Evolutionary conservation across 164 flowering plant genomes (phyloP), one percentile per base, ranked within the genome.

Genomic region (Piper betle): DNA sequence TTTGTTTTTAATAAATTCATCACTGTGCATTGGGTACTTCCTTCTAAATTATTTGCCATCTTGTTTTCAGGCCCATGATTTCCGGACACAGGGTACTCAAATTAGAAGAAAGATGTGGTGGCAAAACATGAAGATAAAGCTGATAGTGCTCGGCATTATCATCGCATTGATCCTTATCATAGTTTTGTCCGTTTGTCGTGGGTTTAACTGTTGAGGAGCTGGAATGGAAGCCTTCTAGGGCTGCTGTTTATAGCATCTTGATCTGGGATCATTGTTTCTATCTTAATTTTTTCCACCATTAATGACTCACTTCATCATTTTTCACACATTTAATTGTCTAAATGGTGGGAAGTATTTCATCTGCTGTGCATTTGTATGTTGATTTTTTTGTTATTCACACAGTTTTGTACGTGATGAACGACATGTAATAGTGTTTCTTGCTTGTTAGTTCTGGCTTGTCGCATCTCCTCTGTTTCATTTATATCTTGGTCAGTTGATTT

Each of bases 41-140:
- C n/a, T n/a, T 41, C 9, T 41, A 8, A 43, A 43, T 43, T 43
- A 7, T 43, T 43, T 43, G 6, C 12, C 1, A 43, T 43, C 12
- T 1, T 43, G 1, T 15, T 5, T 9, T 18, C 53, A 89, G 95
- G 97, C 95, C 46, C 97, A 87, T 69, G 95, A 87, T 71, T 89
- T 87, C 79, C 77, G 83, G 74, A 72, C 78, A 57, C 80, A 78
- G 54, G 94, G 97, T 56, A 89, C 95, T 4, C 57, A 81, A 72
- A 77, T 87, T 68, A 80, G 90, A 75, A 79, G 90, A 62, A 89
- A 85, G 78, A 89, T 89, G 95, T 89, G 97, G 97, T 64, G 84
- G 56, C 83, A 85, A 73, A 87, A 89, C 70, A 89, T 87, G 97
- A 89, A 89, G 83, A 79, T 89, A 62, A 89, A 89, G 81, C 78